Conservation (phyloP, 768 basidiomycete genomes). For the Podaxis pistillaris region DNA sequence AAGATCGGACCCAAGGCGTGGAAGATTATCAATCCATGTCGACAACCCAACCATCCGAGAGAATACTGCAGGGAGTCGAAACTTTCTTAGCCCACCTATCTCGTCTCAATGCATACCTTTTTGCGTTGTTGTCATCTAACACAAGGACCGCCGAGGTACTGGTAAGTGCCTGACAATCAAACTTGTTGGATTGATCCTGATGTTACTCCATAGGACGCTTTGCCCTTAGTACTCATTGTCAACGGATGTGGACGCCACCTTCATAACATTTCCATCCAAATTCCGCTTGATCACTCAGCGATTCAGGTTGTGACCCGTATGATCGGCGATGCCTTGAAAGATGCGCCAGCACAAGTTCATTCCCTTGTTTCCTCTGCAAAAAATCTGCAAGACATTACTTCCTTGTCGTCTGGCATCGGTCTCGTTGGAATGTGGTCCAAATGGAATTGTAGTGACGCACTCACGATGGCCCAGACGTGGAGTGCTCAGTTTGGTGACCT, state of each 20-base stretch:
- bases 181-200: not conserved
- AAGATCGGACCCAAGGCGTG: slow-evolving; percentile 24
- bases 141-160: not conserved
- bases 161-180: not conserved
- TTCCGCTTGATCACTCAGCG: slow-evolving; percentile 21
- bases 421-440: slow-evolving; percentile 70
- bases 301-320: slow-evolving; percentile 11
- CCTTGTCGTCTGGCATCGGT: slow-evolving; percentile 69
- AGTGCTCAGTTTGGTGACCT: slow-evolving; percentile 23
- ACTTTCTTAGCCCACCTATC: slow-evolving; percentile 1
- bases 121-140: not conserved
- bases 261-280: slow-evolving; percentile 57
- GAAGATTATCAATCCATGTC: not conserved
- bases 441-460: slow-evolving; percentile 31
- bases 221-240: slow-evolving; percentile 37
- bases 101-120: slow-evolving; percentile 3
- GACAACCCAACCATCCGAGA: not conserved
- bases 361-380: slow-evolving; percentile 30
- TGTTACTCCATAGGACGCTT: slow-evolving; percentile 18
- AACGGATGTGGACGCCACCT: slow-evolving; percentile 33
- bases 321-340: slow-evolving; percentile 33
- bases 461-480: slow-evolving; percentile 14
- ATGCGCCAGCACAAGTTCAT: slow-evolving; percentile 31
- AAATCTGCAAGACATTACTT: slow-evolving; percentile 46
- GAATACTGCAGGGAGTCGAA: not conserved